These are phyloP conservation scores for Pyrus hybrid DNA, from an alignment of 331 rosid species.

Conservation along the genomic window DNA sequence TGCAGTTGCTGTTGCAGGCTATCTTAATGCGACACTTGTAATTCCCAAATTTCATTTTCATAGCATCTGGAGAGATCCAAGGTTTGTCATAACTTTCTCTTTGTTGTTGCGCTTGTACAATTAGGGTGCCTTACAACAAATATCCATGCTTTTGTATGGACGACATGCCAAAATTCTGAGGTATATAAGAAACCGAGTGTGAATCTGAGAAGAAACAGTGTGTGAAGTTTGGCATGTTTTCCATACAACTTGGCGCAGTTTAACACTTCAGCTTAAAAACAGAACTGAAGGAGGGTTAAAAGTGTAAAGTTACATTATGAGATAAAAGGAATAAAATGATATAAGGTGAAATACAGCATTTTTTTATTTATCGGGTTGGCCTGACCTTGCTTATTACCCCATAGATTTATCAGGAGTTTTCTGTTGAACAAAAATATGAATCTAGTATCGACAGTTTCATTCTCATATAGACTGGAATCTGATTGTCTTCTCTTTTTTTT, in stretches of 20 bases:
- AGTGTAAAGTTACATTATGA: not conserved
- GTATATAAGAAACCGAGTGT: not conserved
- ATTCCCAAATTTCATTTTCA: constrained; percentile 96
- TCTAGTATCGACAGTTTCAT: not conserved
- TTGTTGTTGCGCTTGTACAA: constrained; percentile 18
- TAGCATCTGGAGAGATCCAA: constrained; percentile 99
- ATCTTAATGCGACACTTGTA: constrained; percentile 93
- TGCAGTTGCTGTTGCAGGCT: constrained; percentile 97
- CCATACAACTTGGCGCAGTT: not conserved
- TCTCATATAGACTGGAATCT: constrained; percentile 16
- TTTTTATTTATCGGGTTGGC: not conserved
- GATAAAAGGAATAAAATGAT: not conserved
- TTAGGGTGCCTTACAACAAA: not conserved
- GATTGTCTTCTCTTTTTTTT: constrained; percentile 18
- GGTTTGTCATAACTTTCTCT: constrained; percentile 48
- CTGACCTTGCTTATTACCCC: not conserved
- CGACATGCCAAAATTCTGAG: not conserved
- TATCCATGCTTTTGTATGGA: not conserved
- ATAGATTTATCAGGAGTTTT: constrained; percentile 6
- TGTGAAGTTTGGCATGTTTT: not conserved
- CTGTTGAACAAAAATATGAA: not conserved
- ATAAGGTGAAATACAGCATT: not conserved
- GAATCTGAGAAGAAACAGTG: not conserved
- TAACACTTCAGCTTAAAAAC: not conserved
- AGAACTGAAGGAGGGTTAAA: not conserved